A percentile compares a stretch with the other conserved stretches of the same genome.
phyloP scores from a whole-genome alignment of 495 filamentous ascomycete species.

The Neurospora hispaniola region DNA sequence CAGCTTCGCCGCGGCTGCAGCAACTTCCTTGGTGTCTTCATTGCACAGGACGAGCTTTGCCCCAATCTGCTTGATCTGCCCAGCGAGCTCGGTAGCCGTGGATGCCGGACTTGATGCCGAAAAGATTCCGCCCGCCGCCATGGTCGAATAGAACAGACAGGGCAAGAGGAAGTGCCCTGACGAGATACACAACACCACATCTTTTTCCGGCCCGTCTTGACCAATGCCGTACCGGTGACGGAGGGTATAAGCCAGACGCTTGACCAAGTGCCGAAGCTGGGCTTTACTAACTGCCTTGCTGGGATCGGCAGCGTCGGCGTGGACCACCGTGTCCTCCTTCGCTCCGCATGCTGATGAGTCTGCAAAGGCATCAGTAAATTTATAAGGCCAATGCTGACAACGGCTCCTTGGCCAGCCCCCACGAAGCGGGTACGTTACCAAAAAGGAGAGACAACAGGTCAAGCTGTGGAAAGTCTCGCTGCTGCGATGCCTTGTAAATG shows the following conservation, averaged over 20 bases:
- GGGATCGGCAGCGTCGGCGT: slow-evolving; percentile 38
- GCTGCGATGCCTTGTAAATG: slow-evolving; percentile 73
- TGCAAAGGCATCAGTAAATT: not conserved
- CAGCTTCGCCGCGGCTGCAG: slow-evolving; percentile 47
- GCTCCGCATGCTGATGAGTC: not conserved
- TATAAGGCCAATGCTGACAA: not conserved
- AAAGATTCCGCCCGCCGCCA: slow-evolving; percentile 42
- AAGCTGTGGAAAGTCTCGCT: slow-evolving; percentile 2
- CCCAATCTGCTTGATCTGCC: slow-evolving; percentile 31
- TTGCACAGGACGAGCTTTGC: slow-evolving; percentile 47
- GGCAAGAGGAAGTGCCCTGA: slow-evolving; percentile 38
- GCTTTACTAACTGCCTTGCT: slow-evolving; percentile 37
- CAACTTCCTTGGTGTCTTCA: slow-evolving; percentile 38
- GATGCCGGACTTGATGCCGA: slow-evolving; percentile 32
- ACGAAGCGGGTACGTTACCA: not conserved
- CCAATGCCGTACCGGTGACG: slow-evolving; percentile 39
- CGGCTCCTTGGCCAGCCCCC: not conserved
- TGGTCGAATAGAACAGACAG: slow-evolving; percentile 35
- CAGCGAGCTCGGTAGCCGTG: slow-evolving; percentile 32
- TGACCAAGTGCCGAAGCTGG: slow-evolving; percentile 29
- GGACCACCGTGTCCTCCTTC: slow-evolving; percentile 14
- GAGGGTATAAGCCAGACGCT: slow-evolving; percentile 36
- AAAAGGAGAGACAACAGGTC: slow-evolving; percentile 11
- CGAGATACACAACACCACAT: slow-evolving; percentile 41
- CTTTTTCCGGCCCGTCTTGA: slow-evolving; percentile 33